Evolutionary conservation across 2,329 filamentous ascomycete genomes (phyloP), one percentile per base, ranked within the genome.

Genomic region (Xylariaceae sp.): DNA sequence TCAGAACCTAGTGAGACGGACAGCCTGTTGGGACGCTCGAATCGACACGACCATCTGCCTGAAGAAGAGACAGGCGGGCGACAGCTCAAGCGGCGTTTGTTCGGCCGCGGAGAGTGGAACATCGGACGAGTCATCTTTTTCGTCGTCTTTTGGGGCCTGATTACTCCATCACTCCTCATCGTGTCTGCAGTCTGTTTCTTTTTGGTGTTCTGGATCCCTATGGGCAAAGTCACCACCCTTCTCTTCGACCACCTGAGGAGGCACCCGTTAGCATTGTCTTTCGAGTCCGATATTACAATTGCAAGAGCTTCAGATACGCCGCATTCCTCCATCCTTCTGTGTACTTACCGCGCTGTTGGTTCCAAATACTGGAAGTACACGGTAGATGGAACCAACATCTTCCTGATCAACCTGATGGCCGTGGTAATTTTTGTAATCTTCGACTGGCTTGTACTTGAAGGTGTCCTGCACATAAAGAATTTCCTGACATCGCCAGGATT

Each of bases 351-450:
- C 51, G 94, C 94, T 39, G 92, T 95, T 11, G 94, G 94, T 11
- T 77, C 84, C 58, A 92, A 92, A 68, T 99, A 99, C 75, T 99
- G 95, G 92, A 99, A 99, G 72, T 99, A 99, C 71, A 99, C 94
- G 4, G 78, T 99, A 51, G 94, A 99, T 65, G 95, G 94, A 48
- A 99, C 94, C 53, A 99, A 99, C 71, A 95, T 99, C 65, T 97
- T 99, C 72, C 82, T 99, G 58, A 96, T 99, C 75, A 99, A 99
- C 67, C 80, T 99, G 49, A 89, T 97, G 73, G 87, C 83, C 11
- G 82, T 99, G 15, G 94, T 99, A n/a, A 74, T 89, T 19, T 96
- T 99, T 65, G 88, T 92, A 63, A 95, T 99, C 55, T 82, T 95
- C 57, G 94, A 99, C 74, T 97, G 92, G 77, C 84, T 84, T 52